Percentiles rank a stretch among this genome's conserved stretches.
These are phyloP conservation scores for Groenewaldozyma salmanticensis DNA, from an alignment of 805 yeast species.

Conservation along the genomic window DNA sequence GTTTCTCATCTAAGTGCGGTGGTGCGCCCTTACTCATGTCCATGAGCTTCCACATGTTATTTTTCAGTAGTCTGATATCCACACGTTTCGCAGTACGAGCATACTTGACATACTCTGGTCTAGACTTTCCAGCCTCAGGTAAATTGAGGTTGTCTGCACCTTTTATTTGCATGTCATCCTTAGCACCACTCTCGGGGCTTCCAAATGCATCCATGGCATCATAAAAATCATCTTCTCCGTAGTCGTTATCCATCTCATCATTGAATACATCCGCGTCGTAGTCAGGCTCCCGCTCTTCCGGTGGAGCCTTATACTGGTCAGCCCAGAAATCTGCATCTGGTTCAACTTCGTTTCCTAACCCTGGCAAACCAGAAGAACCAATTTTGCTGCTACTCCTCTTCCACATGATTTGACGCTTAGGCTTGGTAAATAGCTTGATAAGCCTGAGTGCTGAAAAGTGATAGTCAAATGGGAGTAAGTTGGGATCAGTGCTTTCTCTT, in stretches of 20 bases:
- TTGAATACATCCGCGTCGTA: slow-evolving; percentile 23
- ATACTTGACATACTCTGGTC: slow-evolving; percentile 37
- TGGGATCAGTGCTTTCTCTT: slow-evolving; percentile 33
- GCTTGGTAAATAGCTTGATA: slow-evolving; percentile 60
- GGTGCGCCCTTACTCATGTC: no score
- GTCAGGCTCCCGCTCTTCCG: slow-evolving; percentile 19
- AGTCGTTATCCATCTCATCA: slow-evolving; percentile 24
- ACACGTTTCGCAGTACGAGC: slow-evolving; percentile 72
- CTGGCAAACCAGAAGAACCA: not conserved
- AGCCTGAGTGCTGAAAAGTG: slow-evolving; percentile 62
- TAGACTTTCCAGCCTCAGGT: slow-evolving; percentile 13
- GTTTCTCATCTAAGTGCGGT: no score
- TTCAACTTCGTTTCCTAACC: slow-evolving; percentile 24
- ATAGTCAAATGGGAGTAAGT: slow-evolving; percentile 62
- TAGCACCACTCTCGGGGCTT: slow-evolving; percentile 1
- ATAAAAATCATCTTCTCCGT: slow-evolving; percentile 9
- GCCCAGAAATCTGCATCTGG: slow-evolving; percentile 71
- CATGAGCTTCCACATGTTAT: slow-evolving; percentile 57
- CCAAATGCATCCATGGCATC: slow-evolving; percentile 9
- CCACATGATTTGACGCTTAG: slow-evolving; percentile 26
- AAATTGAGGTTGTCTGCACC: slow-evolving; percentile 3
- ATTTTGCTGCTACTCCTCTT: not conserved
- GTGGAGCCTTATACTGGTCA: slow-evolving; percentile 33
- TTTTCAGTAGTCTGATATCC: slow-evolving; percentile 63
- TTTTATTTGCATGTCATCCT: not conserved